These are phyloP conservation scores for Tripidium arundinaceum DNA, from an alignment of 202 grass and related monocot species.

Conservation along the genomic window DNA sequence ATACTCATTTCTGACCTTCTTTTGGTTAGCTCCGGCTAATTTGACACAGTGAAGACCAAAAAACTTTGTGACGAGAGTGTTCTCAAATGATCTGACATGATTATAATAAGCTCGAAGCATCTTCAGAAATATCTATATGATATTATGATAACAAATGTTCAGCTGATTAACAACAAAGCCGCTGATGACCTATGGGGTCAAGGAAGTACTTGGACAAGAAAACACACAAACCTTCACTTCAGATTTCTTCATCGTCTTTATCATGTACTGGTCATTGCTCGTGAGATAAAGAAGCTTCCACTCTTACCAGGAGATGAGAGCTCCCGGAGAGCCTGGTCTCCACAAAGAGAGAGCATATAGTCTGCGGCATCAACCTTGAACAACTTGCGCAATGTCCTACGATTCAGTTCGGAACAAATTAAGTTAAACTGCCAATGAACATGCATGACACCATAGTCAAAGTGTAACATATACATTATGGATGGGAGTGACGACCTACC, in stretches of 20 bases:
- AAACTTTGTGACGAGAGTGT: conserved; percentile 80
- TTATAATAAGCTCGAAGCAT: conserved; percentile 96
- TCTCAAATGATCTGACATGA: conserved; percentile 75
- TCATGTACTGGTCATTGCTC: conserved; percentile 93
- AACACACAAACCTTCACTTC: conserved; percentile 87
- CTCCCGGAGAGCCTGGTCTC: conserved; percentile 88
- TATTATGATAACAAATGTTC: conserved; percentile 26
- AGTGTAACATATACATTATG: neutral
- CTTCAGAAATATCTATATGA: conserved; percentile 70
- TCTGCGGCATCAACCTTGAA: conserved; percentile 98
- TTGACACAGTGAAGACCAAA: conserved; percentile 94
- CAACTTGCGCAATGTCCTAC: conserved; percentile 81
- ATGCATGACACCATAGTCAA: conserved; percentile 5
- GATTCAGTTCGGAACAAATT: conserved; percentile 25
- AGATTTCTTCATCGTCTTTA: conserved; percentile 99
- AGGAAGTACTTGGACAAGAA: neutral
- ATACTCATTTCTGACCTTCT: conserved; percentile 58
- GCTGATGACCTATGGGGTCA: neutral
- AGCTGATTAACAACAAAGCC: conserved; percentile 13
- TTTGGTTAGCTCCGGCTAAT: conserved; percentile 73
- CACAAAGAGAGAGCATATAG: conserved; percentile 98
- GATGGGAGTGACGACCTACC: conserved; percentile 40
- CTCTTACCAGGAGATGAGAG: conserved; percentile 98
- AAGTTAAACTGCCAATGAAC: neutral
- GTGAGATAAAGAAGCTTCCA: conserved; percentile 99